Base-by-base conservation (phyloP, 208 protist genomes). In the Strigomonas galati region DNA sequence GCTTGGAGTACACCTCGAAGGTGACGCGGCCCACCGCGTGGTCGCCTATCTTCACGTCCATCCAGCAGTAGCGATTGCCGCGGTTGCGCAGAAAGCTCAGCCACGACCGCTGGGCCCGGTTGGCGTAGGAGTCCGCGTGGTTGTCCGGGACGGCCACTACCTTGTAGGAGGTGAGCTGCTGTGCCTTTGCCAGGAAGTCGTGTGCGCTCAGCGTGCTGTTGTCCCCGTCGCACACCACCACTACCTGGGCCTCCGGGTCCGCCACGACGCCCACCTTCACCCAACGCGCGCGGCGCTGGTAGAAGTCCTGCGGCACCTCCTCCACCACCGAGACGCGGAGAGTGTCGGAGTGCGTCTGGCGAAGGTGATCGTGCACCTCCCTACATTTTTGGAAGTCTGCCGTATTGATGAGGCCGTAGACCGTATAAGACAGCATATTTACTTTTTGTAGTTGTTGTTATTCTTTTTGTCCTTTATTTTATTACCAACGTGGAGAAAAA, bases 1-100 rank as follows among this genome's bases (percentile, higher is more conserved):
- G 31, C 9, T 83, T 43, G 0, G 81, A 71, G 71, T 85, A 98
- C 24, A 98, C 75, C 71, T 97, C 93, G 51, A 98, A 88, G 27
- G 79, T 85, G 32, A 98, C 82, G 15, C 88, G 62, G 4, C 82
- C 81, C 15, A 67, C 55, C 0, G 49, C n/a, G 0, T 60, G 43
- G 23, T 48, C 72, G 54, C 63, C 75, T 21, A 93, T 72, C 14
- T 60, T 43, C 12, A 97, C 74, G 1, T 79, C 63, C 73, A 97
- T 84, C 87, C 88, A 97, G 72, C 78, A 84, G 77, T 94, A 97
- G 51, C 74, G 73, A 26, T 89, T 82, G 28, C 78, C 87, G 5
- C 85, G 79, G 6, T 74, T 62, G 9, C 72, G 71, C 10, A 97
- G 73, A 67, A 84, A 94, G 14, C 63, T 40, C 17, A 69, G 72